These are phyloP conservation scores for Claviceps digitariae DNA, from an alignment of 2,329 filamentous ascomycete genomes.

Conservation along the genomic window DNA sequence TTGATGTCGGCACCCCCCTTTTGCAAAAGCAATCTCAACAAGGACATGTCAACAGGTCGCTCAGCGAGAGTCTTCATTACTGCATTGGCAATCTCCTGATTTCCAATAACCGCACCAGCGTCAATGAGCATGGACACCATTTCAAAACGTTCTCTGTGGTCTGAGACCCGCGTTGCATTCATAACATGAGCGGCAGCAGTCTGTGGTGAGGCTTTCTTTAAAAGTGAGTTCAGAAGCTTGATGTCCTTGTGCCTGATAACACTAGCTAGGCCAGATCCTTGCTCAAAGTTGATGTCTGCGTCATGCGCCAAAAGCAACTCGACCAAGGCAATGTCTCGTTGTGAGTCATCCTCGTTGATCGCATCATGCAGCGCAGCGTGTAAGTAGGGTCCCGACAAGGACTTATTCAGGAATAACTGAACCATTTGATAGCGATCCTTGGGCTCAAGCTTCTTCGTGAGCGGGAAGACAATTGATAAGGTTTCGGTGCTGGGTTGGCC, in stretches of 20 bases:
- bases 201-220: conserved; percentile 32
- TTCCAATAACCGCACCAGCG: conserved; percentile 29
- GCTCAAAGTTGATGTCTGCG: conserved; percentile 40
- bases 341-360: conserved; percentile 32
- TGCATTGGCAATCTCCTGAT: conserved; percentile 28
- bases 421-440: conserved; percentile 33
- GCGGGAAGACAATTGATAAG: conserved; percentile 34
- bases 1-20: conserved; percentile 42
- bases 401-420: conserved; percentile 34
- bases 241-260: conserved; percentile 36
- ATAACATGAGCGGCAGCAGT: conserved; percentile 34
- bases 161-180: conserved; percentile 31
- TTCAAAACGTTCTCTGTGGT: conserved; percentile 28
- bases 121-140: conserved; percentile 34
- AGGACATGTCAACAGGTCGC: conserved; percentile 34
- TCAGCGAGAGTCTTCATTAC: conserved; percentile 28
- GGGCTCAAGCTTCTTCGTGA: conserved; percentile 28
- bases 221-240: conserved; percentile 28
- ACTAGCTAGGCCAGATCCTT: conserved; percentile 33
- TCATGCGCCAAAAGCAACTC: conserved; percentile 36
- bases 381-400: conserved; percentile 31
- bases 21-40: conserved; percentile 35
- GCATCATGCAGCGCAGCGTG: conserved; percentile 37
- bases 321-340: conserved; percentile 38
- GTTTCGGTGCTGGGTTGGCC: conserved; percentile 33